A percentile compares a stretch with the other conserved stretches of the same genome.
Conservation (phyloP, 2,329 filamentous ascomycete species). For the Diaporthe sp. region DNA sequence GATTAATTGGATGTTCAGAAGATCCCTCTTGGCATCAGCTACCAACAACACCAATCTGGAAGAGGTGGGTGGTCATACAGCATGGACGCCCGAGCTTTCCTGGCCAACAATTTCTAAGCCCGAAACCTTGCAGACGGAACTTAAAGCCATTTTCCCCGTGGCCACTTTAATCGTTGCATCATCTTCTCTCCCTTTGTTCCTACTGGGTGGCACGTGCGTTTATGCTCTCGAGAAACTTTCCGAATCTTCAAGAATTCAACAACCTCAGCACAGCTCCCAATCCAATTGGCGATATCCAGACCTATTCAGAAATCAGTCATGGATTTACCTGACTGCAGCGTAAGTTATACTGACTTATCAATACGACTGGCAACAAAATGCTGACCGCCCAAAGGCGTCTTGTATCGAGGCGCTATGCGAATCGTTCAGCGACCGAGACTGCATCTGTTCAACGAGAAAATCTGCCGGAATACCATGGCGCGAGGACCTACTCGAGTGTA, state of each 20-base stretch:
- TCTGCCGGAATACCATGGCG: conserved; percentile 5
- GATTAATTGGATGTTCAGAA: background rate
- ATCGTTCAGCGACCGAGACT: background rate
- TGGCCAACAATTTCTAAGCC: background rate
- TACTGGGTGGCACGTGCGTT: background rate
- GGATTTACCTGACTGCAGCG: background rate
- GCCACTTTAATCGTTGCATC: too few species aligned
- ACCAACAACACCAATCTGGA: background rate
- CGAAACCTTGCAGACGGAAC: background rate
- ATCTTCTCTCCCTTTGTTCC: background rate
- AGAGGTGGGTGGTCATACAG: background rate
- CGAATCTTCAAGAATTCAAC: background rate
- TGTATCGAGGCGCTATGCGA: background rate
- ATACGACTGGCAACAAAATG: background rate
- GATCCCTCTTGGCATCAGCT: conserved; percentile 9
- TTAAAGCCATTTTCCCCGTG: background rate
- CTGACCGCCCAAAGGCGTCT: background rate
- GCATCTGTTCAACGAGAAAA: conserved; percentile 2
- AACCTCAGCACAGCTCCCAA: background rate
- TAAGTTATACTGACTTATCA: background rate
- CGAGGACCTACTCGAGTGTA: background rate
- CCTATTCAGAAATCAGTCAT: background rate
- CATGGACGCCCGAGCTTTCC: background rate
- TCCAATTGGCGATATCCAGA: background rate
- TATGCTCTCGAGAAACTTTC: background rate